Base-by-base conservation (phyloP, 306 rosid species). In the Begonia fuchsioides region DNA sequence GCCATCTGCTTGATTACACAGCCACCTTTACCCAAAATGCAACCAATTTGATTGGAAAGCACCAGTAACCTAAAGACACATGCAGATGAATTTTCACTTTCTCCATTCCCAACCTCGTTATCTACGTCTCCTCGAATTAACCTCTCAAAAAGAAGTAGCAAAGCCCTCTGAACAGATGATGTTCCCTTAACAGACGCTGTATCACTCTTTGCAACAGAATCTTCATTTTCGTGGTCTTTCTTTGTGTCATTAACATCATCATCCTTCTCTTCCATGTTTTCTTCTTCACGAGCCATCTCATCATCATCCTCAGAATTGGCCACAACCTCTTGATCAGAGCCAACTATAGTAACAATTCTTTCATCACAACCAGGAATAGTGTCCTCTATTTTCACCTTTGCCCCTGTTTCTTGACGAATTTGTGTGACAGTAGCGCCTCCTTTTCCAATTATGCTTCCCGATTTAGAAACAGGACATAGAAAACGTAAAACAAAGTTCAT, bases 21-120 rank as follows among this genome's bases (percentile, higher is more conserved):
- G 44, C 98, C 98, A 69, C 92, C 95, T 64, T 76, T 90, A 17
- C 98, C 95, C 63, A 90, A 53, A 54, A 90, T 43, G 77, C 95
- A 90, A 11, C 98, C 98, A 51, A 84, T 84, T 68, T 92, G 94
- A 60, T 55, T 67, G 15, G 94, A 79, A 50, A 77, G 73, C 55
- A 92, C 79, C 6, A 85, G 81, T 49, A 92, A 53, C 68, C 94
- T 79, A 32, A 82, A 63, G 65, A 64, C 67, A 58, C 61, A 40
- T 14, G 69, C 53, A 15, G 75, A 72, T 48, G 70, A 15, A 58
- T 59, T 72, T 14, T 57, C 58, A 41, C 52, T 46, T 53, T 82
- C 81, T 54, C 64, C 79, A 17, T 63, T 76, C 11, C 52, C 78
- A 47, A 59, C 85, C 20, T 63, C 69, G 17, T 44, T 19, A 57